phyloP scores from a whole-genome alignment of 2,329 filamentous ascomycete species.

The Tolypocladium ophioglossoides region DNA sequence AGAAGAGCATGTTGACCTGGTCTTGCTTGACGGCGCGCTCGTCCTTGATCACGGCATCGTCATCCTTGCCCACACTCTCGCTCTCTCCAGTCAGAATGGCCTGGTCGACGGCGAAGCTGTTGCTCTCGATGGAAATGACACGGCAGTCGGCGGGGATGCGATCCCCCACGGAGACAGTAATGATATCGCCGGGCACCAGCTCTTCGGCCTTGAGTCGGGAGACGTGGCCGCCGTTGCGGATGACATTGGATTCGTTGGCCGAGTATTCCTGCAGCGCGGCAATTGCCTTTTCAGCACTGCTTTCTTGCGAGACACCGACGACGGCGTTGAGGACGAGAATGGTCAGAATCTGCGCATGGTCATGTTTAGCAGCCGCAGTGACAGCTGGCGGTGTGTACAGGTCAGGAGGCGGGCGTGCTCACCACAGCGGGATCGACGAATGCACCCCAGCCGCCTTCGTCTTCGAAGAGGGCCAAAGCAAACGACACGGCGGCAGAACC shows the following conservation, averaged over 20 bases:
- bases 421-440: slow-evolving; percentile 95
- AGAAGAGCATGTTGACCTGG: slow-evolving; percentile 96
- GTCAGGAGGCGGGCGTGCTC: slow-evolving; percentile 29
- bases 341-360: slow-evolving; percentile 64
- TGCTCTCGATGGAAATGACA: slow-evolving; percentile 82
- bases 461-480: slow-evolving; percentile 83
- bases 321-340: slow-evolving; percentile 95
- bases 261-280: slow-evolving; percentile 98
- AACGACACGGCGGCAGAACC: slow-evolving; percentile 92
- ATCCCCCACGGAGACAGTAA: slow-evolving; percentile 82
- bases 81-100: slow-evolving; percentile 96
- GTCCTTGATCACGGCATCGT: slow-evolving; percentile 55
- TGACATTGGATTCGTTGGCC: slow-evolving; percentile 90
- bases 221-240: slow-evolving; percentile 68
- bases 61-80: slow-evolving; percentile 88
- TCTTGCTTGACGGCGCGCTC: slow-evolving; percentile 89
- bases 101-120: slow-evolving; percentile 94
- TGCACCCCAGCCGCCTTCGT: slow-evolving; percentile 87
- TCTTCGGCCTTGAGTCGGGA: slow-evolving; percentile 90
- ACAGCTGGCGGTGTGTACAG: background rate
- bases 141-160: slow-evolving; percentile 93
- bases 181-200: slow-evolving; percentile 85
- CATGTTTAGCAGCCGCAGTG: background rate
- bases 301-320: slow-evolving; percentile 96
- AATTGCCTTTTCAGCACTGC: slow-evolving; percentile 96